A percentile compares a stretch with the other conserved stretches of the same genome.
These are phyloP conservation scores for Rhodotorula sp. DNA, from an alignment of 1,284 basidiomycete species.

Conservation along the genomic window DNA sequence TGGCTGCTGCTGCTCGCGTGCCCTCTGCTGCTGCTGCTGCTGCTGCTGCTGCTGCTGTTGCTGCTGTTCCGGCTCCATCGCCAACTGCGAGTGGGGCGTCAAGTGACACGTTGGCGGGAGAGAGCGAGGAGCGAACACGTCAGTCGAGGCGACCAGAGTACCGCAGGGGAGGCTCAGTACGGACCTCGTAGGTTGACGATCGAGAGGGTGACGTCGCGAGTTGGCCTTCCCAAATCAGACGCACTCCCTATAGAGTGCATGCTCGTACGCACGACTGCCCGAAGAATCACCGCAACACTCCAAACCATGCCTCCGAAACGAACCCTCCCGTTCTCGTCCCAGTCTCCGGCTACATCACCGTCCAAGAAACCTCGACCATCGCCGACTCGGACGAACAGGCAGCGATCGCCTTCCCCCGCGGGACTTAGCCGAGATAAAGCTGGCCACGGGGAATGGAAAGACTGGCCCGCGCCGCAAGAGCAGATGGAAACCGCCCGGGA, in stretches of 20 bases:
- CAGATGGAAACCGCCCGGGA: constrained; percentile 25
- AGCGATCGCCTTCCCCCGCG: background rate
- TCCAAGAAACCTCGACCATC: background rate
- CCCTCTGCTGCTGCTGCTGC: background rate
- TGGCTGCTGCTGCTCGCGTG: background rate
- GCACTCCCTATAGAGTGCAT: background rate
- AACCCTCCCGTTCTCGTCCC: background rate
- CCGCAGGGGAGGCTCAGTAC: background rate
- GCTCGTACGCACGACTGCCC: background rate
- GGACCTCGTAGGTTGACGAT: background rate
- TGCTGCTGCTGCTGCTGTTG: background rate
- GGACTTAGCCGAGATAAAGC: background rate
- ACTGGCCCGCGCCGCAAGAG: constrained; percentile 38
- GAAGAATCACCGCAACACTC: background rate
- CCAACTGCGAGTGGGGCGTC: background rate
- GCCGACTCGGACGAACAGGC: background rate
- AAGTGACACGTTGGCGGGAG: too few relatives aligned
- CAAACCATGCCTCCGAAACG: background rate
- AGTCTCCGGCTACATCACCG: background rate
- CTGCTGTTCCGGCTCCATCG: background rate
- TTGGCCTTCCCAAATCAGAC: background rate
- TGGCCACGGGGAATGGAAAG: constrained; percentile 28
- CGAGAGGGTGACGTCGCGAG: background rate
- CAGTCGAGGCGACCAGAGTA: too few relatives aligned
- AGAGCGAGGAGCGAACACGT: too few relatives aligned